phyloP scores from a whole-genome alignment of 176 grass and related monocot species.

The Eragrostis nindensis region DNA sequence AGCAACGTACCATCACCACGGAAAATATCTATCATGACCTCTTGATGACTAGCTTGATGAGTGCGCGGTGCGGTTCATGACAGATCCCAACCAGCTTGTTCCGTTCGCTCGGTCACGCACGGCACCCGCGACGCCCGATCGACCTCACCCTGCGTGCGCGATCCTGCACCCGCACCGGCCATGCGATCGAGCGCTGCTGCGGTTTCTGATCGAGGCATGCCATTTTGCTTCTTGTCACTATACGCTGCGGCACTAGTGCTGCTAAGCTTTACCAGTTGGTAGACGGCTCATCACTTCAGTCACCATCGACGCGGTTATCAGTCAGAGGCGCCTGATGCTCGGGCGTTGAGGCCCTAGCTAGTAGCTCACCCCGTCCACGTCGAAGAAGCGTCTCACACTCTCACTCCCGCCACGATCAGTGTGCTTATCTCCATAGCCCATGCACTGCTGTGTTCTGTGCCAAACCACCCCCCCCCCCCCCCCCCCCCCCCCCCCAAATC shows the following conservation, averaged over 20 bases:
- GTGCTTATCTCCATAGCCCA: neutral
- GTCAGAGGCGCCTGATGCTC: neutral
- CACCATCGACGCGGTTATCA: neutral
- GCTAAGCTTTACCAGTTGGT: neutral
- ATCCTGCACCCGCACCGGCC: too few species aligned
- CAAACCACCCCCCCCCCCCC: too few species aligned
- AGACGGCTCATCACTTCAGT: neutral
- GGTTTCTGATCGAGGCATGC: neutral
- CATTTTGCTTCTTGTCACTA: neutral
- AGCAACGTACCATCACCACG: neutral
- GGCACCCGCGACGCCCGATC: too few species aligned
- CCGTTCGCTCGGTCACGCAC: too few species aligned
- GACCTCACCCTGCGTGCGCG: too few species aligned
- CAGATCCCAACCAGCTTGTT: too few species aligned
- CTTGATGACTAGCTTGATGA: neutral
- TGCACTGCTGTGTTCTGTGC: neutral
- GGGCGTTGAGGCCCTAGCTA: too few species aligned
- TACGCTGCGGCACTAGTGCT: neutral
- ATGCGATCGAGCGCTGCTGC: too few species aligned
- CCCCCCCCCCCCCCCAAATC: too few species aligned
- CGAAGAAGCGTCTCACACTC: neutral
- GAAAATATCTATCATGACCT: neutral
- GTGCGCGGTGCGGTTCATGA: neutral
- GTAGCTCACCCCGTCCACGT: neutral
- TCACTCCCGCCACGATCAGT: neutral